Base-by-base conservation (phyloP, 2,329 filamentous ascomycete genomes). In the Nannizzia gypsea region DNA sequence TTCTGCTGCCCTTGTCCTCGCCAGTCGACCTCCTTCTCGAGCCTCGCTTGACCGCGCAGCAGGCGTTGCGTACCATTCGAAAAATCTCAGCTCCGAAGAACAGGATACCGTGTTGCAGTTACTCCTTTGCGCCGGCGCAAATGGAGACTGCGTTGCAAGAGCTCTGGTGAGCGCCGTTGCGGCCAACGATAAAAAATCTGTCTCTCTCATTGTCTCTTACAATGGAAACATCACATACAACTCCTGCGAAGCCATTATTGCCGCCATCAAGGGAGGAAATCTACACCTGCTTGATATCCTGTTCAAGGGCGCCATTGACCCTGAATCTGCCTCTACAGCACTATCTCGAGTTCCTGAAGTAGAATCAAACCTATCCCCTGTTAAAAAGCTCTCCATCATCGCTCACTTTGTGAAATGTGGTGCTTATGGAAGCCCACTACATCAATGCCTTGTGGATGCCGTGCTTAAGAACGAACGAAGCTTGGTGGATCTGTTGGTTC, bases 91-190 rank as follows among this genome's bases (percentile, higher is more conserved):
- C 4, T 76, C 78, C 0, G 74, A 76, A 31, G 76, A 78, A 34
- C 83, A 80, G 65, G 69, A 81, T 46, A 74, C 75, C 1, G 71
- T 85, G 62, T 74, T 79, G 0, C 81, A 85, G 66, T 70, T 83
- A 2, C 66, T 86, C 1, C 73, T 86, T 1, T 83, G 82, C 58
- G 81, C 80, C 0, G 82, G 83, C 0, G 81, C 82, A 1, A 72
- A 74, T 11, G 83, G 83, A 1, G 77, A 81, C 13, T 70, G 74
- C 0, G 70, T 81, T 0, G 75, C 80, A 0, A 69, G 72, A 31
- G 80, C 78, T 0, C 71, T 84, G 0, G 69, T 79, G 5, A 72
- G 77, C 34, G 78, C 81, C 0, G 78, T 77, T 57, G 71, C 75
- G 5, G 74, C 73, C 1, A 77, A 79, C 48, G 82, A 80, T 61